phyloP scores from a whole-genome alignment of 2,329 filamentous ascomycete genomes.

The Colletotrichum spaethianum region DNA sequence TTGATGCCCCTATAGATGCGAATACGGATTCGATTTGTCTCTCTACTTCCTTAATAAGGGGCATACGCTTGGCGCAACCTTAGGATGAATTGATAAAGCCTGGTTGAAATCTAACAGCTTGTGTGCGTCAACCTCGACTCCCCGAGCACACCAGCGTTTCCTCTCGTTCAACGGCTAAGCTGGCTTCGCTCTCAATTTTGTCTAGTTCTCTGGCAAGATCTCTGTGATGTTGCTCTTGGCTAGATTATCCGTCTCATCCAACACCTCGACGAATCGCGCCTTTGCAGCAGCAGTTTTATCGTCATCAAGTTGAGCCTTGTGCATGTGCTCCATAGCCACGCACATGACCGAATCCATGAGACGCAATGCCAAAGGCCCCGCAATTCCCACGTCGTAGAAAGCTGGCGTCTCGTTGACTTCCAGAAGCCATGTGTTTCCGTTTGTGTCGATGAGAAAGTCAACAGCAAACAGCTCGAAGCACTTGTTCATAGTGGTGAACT shows the following conservation, averaged over 20 bases:
- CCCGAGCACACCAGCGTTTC: not conserved
- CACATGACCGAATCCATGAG: constrained; percentile 55
- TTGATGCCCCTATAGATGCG: not conserved
- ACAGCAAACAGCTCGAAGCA: constrained; percentile 56
- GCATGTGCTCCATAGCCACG: constrained; percentile 54
- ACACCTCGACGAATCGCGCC: constrained; percentile 45
- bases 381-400: constrained; percentile 53
- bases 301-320: constrained; percentile 35
- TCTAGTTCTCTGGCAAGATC: constrained; percentile 44
- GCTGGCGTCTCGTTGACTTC: constrained; percentile 57
- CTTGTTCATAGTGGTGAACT: constrained; percentile 53
- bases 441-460: constrained; percentile 53
- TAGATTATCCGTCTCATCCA: constrained; percentile 48
- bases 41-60: rapidly evolving
- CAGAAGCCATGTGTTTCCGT: constrained; percentile 52
- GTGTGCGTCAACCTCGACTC: not conserved
- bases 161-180: not conserved
- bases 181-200: not conserved
- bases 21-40: not conserved
- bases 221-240: constrained; percentile 49
- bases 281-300: constrained; percentile 35
- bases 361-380: constrained; percentile 50
- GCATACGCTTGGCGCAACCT: not conserved
- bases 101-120: too few species aligned
- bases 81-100: too few species aligned